A percentile compares a stretch with the other conserved stretches of the same genome.
Conservation (phyloP, 805 yeast species). For the Candida parachauliodes region DNA sequence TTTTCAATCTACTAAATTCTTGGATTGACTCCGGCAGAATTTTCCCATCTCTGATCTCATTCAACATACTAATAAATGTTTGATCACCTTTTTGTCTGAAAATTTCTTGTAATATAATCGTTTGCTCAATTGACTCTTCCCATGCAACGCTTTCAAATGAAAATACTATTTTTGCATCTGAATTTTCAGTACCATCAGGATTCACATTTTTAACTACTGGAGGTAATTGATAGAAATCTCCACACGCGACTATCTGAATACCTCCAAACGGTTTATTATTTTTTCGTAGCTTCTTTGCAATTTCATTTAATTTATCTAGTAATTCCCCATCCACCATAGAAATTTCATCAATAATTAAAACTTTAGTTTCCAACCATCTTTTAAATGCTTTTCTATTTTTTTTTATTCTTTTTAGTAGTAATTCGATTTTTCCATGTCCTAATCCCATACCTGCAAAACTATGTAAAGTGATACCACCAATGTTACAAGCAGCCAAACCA, state of each 20-base stretch:
- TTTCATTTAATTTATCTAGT: slow-evolving; percentile 57
- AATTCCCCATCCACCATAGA: slow-evolving; percentile 75
- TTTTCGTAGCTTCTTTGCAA: slow-evolving; percentile 51
- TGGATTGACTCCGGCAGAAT: slow-evolving; percentile 45
- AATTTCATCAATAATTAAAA: slow-evolving; percentile 71
- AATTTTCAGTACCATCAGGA: slow-evolving; percentile 22
- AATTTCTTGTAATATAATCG: slow-evolving; percentile 59
- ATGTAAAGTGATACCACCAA: slow-evolving; percentile 76
- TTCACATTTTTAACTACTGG: slow-evolving; percentile 50
- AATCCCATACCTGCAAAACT: slow-evolving; percentile 77
- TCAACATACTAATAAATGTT: slow-evolving; percentile 67
- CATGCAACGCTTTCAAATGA: slow-evolving; percentile 67
- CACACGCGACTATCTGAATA: slow-evolving; percentile 70
- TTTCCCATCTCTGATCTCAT: slow-evolving; percentile 66
- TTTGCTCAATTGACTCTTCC: slow-evolving; percentile 52
- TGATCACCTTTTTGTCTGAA: slow-evolving; percentile 77
- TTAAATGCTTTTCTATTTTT: slow-evolving; percentile 45
- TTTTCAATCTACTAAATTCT: slow-evolving; percentile 49
- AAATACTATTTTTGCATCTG: slow-evolving; percentile 32
- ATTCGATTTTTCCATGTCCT: slow-evolving; percentile 51
- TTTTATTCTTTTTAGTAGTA: slow-evolving; percentile 49
- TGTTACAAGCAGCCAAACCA: slow-evolving; percentile 78
- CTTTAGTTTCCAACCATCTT: slow-evolving; percentile 56
- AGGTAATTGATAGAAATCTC: slow-evolving; percentile 81
- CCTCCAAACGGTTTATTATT: slow-evolving; percentile 69